These are phyloP conservation scores for Amanita phalloides DNA, from an alignment of 768 basidiomycete genomes.

Conservation along the genomic window DNA sequence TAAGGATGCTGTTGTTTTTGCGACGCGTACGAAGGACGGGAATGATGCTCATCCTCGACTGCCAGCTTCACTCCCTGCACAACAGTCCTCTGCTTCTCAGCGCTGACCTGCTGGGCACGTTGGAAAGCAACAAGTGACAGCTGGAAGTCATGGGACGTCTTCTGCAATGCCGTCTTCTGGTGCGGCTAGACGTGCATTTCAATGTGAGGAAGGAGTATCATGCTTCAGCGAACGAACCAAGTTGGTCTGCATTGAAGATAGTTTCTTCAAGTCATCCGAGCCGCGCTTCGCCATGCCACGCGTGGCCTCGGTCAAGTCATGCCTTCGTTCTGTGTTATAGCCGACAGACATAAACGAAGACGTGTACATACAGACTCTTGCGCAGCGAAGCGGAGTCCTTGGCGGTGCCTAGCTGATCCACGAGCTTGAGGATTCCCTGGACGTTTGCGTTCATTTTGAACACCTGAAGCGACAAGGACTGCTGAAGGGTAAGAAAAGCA, in stretches of 20 bases:
- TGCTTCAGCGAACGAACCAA: slow-evolving; percentile 32
- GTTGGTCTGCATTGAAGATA: slow-evolving; percentile 55
- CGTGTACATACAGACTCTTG: slow-evolving; percentile 71
- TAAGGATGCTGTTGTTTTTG: not conserved
- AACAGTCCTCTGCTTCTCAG: slow-evolving; percentile 80
- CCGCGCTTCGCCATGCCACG: slow-evolving; percentile 92
- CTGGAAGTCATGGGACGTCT: slow-evolving; percentile 90
- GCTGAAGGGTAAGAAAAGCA: slow-evolving; percentile 66
- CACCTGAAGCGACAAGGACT: slow-evolving; percentile 80
- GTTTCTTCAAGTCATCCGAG: slow-evolving; percentile 86
- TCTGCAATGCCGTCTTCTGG: slow-evolving; percentile 77
- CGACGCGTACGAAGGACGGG: slow-evolving; percentile 16
- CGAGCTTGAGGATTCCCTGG: slow-evolving; percentile 88
- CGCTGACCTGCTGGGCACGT: slow-evolving; percentile 81
- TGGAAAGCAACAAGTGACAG: slow-evolving; percentile 88
- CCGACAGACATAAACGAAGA: not conserved
- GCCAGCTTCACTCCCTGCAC: slow-evolving; percentile 81
- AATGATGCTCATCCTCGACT: slow-evolving; percentile 58
- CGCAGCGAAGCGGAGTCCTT: slow-evolving; percentile 73
- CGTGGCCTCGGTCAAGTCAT: slow-evolving; percentile 91
- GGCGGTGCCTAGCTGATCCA: slow-evolving; percentile 87
- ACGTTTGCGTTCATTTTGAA: slow-evolving; percentile 99
- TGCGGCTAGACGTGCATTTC: slow-evolving; percentile 41
- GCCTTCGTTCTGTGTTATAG: slow-evolving; percentile 24
- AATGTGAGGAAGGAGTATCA: not conserved